These are phyloP conservation scores for Cordyceps javanica DNA, from an alignment of 2,329 filamentous ascomycete genomes.

Conservation along the genomic window DNA sequence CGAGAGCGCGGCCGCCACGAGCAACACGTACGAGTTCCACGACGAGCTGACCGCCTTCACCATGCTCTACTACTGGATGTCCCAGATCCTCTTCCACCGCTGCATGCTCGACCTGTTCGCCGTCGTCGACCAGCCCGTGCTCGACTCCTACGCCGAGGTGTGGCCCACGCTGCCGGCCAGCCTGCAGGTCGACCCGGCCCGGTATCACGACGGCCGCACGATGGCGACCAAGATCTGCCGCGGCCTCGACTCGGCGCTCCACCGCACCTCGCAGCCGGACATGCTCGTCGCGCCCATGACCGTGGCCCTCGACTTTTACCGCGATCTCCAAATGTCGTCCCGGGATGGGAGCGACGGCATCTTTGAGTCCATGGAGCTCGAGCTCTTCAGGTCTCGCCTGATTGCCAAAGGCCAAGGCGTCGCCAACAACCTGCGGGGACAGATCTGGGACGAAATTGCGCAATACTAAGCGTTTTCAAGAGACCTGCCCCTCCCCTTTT, in stretches of 20 bases:
- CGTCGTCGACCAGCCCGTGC: constrained; percentile 36
- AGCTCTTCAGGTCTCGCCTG: constrained; percentile 35
- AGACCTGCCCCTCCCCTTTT: not conserved
- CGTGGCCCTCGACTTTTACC: constrained; percentile 37
- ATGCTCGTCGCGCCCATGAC: constrained; percentile 37
- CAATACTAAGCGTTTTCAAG: constrained; percentile 1
- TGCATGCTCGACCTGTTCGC: constrained; percentile 41
- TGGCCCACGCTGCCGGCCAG: constrained; percentile 33
- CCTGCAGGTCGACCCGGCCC: constrained; percentile 34
- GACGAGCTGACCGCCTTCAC: constrained; percentile 38
- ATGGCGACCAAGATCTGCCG: constrained; percentile 45
- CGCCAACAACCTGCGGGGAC: constrained; percentile 30
- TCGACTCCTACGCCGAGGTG: constrained; percentile 33
- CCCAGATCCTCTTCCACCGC: constrained; percentile 42
- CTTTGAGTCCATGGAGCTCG: constrained; percentile 41
- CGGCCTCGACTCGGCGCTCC: constrained; percentile 41
- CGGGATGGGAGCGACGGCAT: constrained; percentile 37
- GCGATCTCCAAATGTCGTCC: constrained; percentile 29
- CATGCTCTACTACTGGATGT: constrained; percentile 49
- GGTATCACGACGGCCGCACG: constrained; percentile 38
- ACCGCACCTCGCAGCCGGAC: constrained; percentile 39
- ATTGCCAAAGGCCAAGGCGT: constrained; percentile 36
- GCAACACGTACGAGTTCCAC: constrained; percentile 38
- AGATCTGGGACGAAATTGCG: constrained; percentile 33
- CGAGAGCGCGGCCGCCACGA: constrained; percentile 35